A percentile compares a stretch with the other conserved stretches of the same genome.
phyloP scores from a whole-genome alignment of 2,329 filamentous ascomycete genomes.

The Colletotrichum falcatum region DNA sequence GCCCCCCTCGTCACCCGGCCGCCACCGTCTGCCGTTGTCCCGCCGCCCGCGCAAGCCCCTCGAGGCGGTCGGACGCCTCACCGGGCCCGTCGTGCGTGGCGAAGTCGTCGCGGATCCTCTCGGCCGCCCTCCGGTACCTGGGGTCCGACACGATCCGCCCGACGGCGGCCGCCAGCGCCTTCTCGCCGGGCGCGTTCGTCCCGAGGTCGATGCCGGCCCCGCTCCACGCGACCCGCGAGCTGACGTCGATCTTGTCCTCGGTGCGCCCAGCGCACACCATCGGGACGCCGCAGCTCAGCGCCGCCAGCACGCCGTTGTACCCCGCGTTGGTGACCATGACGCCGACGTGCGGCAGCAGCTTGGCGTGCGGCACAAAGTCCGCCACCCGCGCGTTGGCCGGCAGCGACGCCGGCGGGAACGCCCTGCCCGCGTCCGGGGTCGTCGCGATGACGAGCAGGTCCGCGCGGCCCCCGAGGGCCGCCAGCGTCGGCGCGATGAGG shows the following conservation, averaged over 20 bases:
- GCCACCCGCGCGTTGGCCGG: constrained; percentile 25
- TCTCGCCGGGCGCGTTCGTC: constrained; percentile 34
- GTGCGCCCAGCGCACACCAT: constrained; percentile 43
- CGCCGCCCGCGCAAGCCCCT: not conserved
- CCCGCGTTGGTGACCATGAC: constrained; percentile 44
- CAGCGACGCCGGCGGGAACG: not conserved
- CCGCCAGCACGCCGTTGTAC: constrained; percentile 42
- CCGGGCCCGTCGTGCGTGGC: not conserved
- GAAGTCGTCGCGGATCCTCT: not conserved
- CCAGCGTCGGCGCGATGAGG: constrained; percentile 40
- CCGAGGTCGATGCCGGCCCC: constrained; percentile 43
- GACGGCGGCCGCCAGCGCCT: constrained; percentile 31
- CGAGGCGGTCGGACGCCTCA: not conserved
- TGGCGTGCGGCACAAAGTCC: constrained; percentile 39
- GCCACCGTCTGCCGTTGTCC: no score
- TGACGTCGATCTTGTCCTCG: constrained; percentile 48
- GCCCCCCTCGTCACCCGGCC: no score
- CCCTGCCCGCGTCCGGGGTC: not conserved
- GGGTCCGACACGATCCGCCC: not conserved
- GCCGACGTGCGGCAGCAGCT: constrained; percentile 47
- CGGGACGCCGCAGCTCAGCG: constrained; percentile 42
- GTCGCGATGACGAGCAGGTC: constrained; percentile 30
- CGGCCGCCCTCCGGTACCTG: constrained; percentile 2
- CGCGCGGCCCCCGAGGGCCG: constrained; percentile 7
- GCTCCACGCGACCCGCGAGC: constrained; percentile 43